Base-by-base conservation (phyloP, 1,284 basidiomycete species). In the Marasmius tenuissimus region DNA sequence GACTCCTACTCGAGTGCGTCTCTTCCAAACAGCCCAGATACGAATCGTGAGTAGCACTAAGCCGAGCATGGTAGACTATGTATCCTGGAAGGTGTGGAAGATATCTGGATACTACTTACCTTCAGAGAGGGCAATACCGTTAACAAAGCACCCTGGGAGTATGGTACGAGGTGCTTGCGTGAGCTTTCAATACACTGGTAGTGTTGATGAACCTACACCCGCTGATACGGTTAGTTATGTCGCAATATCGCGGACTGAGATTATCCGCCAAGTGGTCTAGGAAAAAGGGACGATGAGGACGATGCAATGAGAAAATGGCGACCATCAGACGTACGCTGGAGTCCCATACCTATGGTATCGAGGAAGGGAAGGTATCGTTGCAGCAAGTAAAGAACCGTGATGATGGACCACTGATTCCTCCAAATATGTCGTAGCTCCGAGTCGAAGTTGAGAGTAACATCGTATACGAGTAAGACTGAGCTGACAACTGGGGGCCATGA, bases 351-450 rank as follows among this genome's bases (percentile, higher is more conserved):
- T 6, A 20, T 14, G 16, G 34, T 54, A 35, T 54, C 52, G 38
- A 54, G 5, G 34, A 54, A 54, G 12, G 52, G 52, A 34, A 54
- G 52, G 16, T 54, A 54, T 35, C 52, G 52, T 37, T 54, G 52
- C 5, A 54, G 16, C 8, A 54, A n/a, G 34, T 54, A 54, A 12
- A 54, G 34, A 14, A 54, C 52, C 11, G 33, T 12, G 10, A 54
- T 16, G n/a, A 54, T n/a, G 35, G 52, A 37, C 52, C 52, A 54
- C 9, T 37, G 12, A 5, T n/a, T 37, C 6, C 6, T 18, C 52
- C 52, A 54, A 5, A 54, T 54, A n/a, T 38, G 16, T 16, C 20
- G 9, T 7, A 54, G 4, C 14, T 54, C 52, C 4, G 38, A 14
- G 16, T 37, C 34, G 34, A 38, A 14, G 34, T 37, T 54, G 37